Base-by-base conservation (phyloP, 768 basidiomycete genomes). In the Boletellus ananas region DNA sequence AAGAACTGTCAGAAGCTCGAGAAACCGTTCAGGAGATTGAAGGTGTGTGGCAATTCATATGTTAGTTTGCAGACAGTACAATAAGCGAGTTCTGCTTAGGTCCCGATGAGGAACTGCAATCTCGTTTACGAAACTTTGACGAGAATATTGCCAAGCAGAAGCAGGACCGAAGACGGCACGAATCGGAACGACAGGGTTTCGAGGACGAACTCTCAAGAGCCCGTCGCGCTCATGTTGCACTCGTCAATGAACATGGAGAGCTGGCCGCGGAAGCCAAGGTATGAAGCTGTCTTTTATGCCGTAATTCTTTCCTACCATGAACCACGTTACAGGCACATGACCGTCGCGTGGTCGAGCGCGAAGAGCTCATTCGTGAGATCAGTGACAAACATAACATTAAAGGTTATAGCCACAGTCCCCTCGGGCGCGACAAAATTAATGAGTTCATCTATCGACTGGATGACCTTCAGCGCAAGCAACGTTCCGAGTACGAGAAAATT, bases 261-360 rank as follows among this genome's bases (percentile, higher is more conserved):
- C 72, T 94, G 13, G 72, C 73, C 20, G 89, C 85, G 0, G 84
- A 93, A 62, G 82, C 84, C 36, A 83, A 89, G 70, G 92, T 85
- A 52, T 11, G 44, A 27, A 14, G 50, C 49, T 14, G 1, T 35
- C 9, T 16, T 3, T 23, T 16, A 11, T 34, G 11, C 9, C 31
- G 5, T 10, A 21, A 4, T n/a, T 34, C 47, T 12, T 50, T 25
- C 6, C 6, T 1, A 13, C 35, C 6, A 41, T 42, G 13, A 3
- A 27, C 20, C 31, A 33, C 11, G 8, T 42, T 1, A 41, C 51
- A 95, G 92, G 80, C 81, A 13, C 89, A 95, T 68, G 80, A 84
- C 46, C 73, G 79, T 40, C 83, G 87, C 21, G 68, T 94, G 34
- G 58, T 64, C 2, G 82, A 84, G 5, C 83, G 94, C 27, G 93